These are phyloP conservation scores for Yarrowia divulgata DNA, from an alignment of 805 yeast genomes.

Conservation along the genomic window DNA sequence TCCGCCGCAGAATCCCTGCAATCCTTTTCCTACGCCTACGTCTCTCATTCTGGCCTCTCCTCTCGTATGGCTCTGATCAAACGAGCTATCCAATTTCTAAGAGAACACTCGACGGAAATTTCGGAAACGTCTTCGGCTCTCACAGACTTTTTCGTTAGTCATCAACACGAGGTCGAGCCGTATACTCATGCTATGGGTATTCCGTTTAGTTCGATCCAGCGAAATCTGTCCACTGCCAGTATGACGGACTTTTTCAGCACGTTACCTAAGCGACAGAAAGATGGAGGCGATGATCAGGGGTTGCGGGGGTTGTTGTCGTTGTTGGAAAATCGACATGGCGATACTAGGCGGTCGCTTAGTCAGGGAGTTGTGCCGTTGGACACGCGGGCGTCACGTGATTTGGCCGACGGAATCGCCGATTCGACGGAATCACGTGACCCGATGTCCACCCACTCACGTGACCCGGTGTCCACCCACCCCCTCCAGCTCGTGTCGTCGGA, in stretches of 20 bases:
- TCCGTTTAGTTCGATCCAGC: conserved; percentile 32
- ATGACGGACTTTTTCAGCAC: conserved; percentile 24
- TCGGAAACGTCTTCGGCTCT: conserved; percentile 32
- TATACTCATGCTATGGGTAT: conserved; percentile 33
- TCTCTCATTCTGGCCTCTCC: conserved; percentile 81
- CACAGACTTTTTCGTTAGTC: conserved; percentile 12
- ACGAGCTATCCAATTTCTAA: conserved; percentile 74
- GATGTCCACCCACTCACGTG: too few relatives aligned
- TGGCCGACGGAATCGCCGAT: background rate
- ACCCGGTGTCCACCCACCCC: too few relatives aligned
- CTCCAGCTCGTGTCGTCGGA: too few relatives aligned
- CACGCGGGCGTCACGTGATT: background rate
- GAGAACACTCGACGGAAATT: conserved; percentile 56
- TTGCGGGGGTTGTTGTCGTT: conserved; percentile 12
- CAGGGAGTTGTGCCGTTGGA: background rate
- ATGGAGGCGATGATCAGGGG: conserved; percentile 16
- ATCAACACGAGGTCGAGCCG: conserved; percentile 36
- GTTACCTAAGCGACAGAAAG: conserved; percentile 28
- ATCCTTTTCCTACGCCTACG: conserved; percentile 82
- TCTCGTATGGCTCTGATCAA: conserved; percentile 75
- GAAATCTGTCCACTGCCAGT: conserved; percentile 40
- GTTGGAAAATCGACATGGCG: conserved; percentile 28
- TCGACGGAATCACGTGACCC: too few relatives aligned
- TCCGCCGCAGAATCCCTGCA: conserved; percentile 61
- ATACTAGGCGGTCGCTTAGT: conserved; percentile 12